Base-by-base conservation (phyloP, 805 yeast species). In the Candida boidinii region DNA sequence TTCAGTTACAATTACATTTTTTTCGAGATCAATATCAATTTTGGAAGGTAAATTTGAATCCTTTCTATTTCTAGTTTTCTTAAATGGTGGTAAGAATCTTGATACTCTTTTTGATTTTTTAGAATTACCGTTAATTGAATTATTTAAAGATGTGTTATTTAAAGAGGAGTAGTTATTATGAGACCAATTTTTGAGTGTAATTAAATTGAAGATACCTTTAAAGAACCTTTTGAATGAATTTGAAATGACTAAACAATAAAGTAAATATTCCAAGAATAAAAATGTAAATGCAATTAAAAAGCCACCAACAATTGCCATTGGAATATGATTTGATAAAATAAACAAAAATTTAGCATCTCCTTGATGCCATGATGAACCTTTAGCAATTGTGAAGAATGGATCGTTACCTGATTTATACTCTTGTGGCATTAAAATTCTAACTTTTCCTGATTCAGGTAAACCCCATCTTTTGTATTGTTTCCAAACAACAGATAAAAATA, bases 351-450 rank as follows among this genome's bases (percentile, higher is more conserved):
- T 68, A 9, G 96, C 95, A 55, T 88, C 96, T 43, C 78, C 85
- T 48, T 74, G 60, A 58, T 88, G 96, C 96, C 96, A 88, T 17
- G 94, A 82, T 0, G 94, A 83, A 29, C 96, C 96, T 35, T 73
- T 71, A 1, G 85, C 64, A 35, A 84, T 79, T 25, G 75, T 66
- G 56, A 88, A 87, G 52, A 83, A 82, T 0, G 87, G 70, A 43
- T 67, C 60, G 1, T 66, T 49, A 39, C 67, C 69, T 37, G 70
- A 62, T 51, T 81, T 82, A 56, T 84, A 83, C 52, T 81, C 87
- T 24, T 58, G 53, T 4, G 94, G 90, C 61, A 76, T 70, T 45
- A 87, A 59, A 29, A 86, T 73, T 44, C 84, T 63, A 14, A 85
- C 79, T 26, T 66, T 71, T 8, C 73, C 85, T 7, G 74, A 70